Evolutionary conservation across 441 rosid genomes (phyloP), one percentile per base, ranked within the genome.

Genomic region (Populus hybrid): DNA sequence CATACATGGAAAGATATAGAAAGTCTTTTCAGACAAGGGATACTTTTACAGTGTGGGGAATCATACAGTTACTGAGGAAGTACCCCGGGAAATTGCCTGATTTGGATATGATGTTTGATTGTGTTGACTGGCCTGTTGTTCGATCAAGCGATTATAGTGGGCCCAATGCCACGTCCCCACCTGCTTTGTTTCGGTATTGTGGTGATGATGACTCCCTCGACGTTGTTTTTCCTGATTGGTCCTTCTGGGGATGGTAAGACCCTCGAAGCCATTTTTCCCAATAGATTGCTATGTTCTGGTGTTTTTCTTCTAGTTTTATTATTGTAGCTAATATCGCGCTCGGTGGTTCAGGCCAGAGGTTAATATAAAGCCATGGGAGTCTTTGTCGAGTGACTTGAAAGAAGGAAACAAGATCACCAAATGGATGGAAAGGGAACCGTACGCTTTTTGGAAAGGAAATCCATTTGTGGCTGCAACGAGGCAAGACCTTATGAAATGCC

Each of bases 401-500:
- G 89, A 88, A 84, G 93, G 90, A 61, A 92, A 90, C 79, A 66
- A 79, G 50, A 79, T 73, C 78, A 85, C 8, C n/a, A 74, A 9
- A 70, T 92, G 94, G 97, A 80, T 69, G 16, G 88, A 89, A 3
- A 86, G 94, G 75, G 86, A 86, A 34, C 88, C 93, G 23, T 82
- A 83, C 50, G 94, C 94, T 20, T 90, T 86, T 63, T 92, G 94
- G 94, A 92, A 86, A 72, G 97, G 97, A 18, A 92, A 92, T 77
- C 94, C 94, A 6, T 7, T 11, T 6, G 93, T 90, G 64, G 88
- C 90, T 35, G 73, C 67, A 8, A 81, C 84, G 16, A 85, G 94
- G 67, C 75, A 76, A 71, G 90, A 88, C 59, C 94, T 92, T 38
- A 80, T 92, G 73, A 90, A 79, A 78, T 92, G 97, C 75, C 89